Conservation (phyloP, 345 rosid genomes). For the Punica granatum region DNA sequence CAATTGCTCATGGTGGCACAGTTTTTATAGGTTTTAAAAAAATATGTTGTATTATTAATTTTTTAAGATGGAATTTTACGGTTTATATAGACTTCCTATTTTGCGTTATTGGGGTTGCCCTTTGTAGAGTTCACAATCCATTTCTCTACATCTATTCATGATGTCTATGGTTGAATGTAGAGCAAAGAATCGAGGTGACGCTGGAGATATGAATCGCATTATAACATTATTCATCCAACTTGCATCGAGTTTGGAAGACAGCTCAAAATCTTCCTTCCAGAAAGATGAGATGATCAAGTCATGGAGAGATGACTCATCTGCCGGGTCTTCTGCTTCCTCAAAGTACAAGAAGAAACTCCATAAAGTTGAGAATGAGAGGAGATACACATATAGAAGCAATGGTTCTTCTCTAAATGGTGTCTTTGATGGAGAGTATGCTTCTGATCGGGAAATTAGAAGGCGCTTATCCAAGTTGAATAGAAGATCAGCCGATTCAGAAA, state of each 20-base stretch:
- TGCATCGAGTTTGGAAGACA: conserved; percentile 82
- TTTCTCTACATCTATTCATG: conserved; percentile 2
- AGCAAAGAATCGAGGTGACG: conserved; percentile 65
- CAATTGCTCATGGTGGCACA: background rate
- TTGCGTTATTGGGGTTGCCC: background rate
- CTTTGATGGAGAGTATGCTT: conserved; percentile 64
- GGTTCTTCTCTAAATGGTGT: conserved; percentile 44
- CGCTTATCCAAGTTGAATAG: conserved; percentile 78
- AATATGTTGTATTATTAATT: background rate
- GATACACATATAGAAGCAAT: conserved; percentile 58
- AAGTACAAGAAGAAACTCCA: conserved; percentile 59
- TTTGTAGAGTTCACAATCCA: background rate
- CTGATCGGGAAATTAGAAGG: conserved; percentile 86
- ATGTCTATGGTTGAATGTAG: conserved; percentile 33
- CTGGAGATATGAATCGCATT: conserved; percentile 70
- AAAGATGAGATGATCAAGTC: conserved; percentile 71
- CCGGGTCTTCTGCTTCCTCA: conserved; percentile 37
- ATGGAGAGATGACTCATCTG: conserved; percentile 70
- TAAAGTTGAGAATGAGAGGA: conserved; percentile 52
- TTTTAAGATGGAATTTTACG: background rate
- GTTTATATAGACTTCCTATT: background rate
- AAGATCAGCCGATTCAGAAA: conserved; percentile 75
- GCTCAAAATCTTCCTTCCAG: conserved; percentile 66
- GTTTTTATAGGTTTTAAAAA: background rate
- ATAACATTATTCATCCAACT: conserved; percentile 73